Conservation (phyloP, 257 asterid genomes). For the Echium plantagineum region DNA sequence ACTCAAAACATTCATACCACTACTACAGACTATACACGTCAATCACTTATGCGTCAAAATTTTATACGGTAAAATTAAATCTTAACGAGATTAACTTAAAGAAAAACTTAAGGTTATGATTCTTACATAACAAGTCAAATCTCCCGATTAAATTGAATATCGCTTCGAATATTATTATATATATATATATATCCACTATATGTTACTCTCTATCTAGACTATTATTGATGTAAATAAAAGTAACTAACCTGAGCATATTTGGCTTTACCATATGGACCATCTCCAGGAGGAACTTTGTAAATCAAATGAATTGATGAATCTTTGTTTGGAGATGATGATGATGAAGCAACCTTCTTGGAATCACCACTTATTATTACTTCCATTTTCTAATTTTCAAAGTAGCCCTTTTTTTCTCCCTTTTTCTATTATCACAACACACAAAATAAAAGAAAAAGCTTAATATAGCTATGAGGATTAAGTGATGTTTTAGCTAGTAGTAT, state of each 20-base stretch:
- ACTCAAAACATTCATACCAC: no score
- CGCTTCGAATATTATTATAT: no score
- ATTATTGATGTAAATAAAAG: no score
- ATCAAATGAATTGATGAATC: slow-evolving; percentile 29
- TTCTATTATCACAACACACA: background rate
- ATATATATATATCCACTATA: no score
- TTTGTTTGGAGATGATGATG: background rate
- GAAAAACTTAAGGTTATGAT: no score
- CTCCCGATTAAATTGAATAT: no score
- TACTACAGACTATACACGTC: no score
- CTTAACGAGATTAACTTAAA: no score
- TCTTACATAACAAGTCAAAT: no score
- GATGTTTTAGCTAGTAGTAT: background rate
- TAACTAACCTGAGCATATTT: slow-evolving; percentile 67
- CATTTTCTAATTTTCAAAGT: background rate
- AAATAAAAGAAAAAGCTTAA: background rate
- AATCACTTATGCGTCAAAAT: no score
- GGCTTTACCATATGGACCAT: slow-evolving; percentile 87
- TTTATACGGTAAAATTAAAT: no score
- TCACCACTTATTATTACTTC: background rate
- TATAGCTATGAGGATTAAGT: background rate
- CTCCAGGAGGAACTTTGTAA: slow-evolving; percentile 81
- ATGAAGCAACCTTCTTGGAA: background rate
- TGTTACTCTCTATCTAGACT: no score
- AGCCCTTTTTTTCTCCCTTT: background rate